Base-by-base conservation (phyloP, 1,284 basidiomycete species). In the Calocybe gambosa region DNA sequence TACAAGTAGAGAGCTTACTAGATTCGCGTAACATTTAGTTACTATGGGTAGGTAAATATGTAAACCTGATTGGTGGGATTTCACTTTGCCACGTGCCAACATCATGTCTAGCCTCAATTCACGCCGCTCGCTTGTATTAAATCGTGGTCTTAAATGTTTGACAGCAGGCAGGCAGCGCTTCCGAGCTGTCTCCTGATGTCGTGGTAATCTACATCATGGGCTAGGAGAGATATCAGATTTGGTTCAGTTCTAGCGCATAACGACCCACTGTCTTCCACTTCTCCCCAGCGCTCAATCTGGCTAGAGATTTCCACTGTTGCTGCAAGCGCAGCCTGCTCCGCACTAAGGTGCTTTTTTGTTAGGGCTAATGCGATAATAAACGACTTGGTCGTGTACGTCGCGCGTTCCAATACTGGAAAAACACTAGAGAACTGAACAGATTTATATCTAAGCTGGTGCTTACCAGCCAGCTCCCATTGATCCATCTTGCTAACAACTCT, bases 261-360 rank as follows among this genome's bases (percentile, higher is more conserved):
- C 46, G 16, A 77, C 93, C 73, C 59, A 96, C 93, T 90, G 65
- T 99, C 96, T 71, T 99, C 96, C 0, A 99, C 96, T 67, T 96
- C 93, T 19, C 96, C 96, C 96, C 96, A 99, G 42, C 82, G 75
- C 64, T 95, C 81, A 52, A 97, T 97, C 68, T 99, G 96, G 60
- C 89, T 93, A 49, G 85, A 77, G 0, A 99, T 94, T 66, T 99
- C 96, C 6, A 96, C 95, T 50, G 91, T 87, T 3, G 92, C 80
- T 0, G 89, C 92, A 43, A 82, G 67, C 1, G 92, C 80, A 1
- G 96, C 95, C 60, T 93, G 74, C 55, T 99, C 89, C 0, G 85
- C 89, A 2, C 78, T 81, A 35, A 96, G 63, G 45, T 75, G 78
- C 28, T 82, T 82, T 57, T 81, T 80, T 20, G 95, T 78, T 12